Evolutionary conservation across 1,284 basidiomycete species (phyloP).

Genomic region (Trichosporon coremiiforme): DNA sequence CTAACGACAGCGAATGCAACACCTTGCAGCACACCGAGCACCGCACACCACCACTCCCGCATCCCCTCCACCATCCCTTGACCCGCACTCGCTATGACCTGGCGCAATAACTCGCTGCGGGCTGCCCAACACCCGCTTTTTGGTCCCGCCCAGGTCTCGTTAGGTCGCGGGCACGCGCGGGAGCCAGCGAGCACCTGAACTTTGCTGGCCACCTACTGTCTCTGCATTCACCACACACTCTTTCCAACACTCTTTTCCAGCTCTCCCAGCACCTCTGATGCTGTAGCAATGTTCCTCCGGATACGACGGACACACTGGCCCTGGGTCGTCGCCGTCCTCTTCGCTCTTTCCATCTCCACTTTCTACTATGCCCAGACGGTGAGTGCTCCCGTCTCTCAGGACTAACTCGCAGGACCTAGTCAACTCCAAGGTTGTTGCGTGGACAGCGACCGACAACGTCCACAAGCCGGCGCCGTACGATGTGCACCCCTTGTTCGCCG

Average conservation of each 20-base stretch:
- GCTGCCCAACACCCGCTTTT: neutral
- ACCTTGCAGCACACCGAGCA: neutral
- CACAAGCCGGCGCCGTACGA: conserved; percentile 1
- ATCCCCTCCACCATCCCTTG: neutral
- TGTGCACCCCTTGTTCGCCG: neutral
- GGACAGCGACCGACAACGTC: neutral
- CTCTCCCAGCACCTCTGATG: neutral
- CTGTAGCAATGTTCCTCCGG: conserved; percentile 14
- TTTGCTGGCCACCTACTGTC: neutral
- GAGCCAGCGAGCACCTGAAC: conserved; percentile 9
- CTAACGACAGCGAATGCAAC: neutral
- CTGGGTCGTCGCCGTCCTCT: neutral
- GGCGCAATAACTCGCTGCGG: neutral
- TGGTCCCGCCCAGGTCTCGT: neutral
- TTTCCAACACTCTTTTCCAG: neutral
- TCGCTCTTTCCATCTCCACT: neutral
- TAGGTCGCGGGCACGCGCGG: neutral
- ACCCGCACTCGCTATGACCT: neutral
- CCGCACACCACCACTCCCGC: neutral
- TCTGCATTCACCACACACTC: neutral
- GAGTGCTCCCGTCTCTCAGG: neutral
- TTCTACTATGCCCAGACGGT: conserved; percentile 12
- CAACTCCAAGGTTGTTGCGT: conserved; percentile 1
- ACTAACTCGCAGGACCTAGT: conserved; percentile 10
- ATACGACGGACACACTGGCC: conserved; percentile 18